Conservation (phyloP, 2,329 filamentous ascomycete species). For the Pleurostoma richardsiae region DNA sequence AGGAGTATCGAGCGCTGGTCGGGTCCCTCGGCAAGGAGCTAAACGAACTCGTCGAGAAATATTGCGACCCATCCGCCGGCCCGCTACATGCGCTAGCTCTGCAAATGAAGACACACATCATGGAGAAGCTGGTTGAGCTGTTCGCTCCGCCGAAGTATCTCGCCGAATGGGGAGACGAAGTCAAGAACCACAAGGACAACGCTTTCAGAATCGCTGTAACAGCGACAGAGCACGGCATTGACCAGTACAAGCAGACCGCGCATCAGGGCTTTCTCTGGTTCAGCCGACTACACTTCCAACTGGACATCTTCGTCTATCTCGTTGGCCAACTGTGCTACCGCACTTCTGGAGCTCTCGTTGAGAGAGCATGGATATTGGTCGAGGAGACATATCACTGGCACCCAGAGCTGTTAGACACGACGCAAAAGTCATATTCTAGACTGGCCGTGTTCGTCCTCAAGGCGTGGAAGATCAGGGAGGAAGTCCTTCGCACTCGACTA, state of each 20-base stretch:
- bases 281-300: slow-evolving; percentile 47
- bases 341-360: slow-evolving; percentile 42
- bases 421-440: slow-evolving; percentile 34
- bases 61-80: slow-evolving; percentile 46
- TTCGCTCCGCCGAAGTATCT: slow-evolving; percentile 40
- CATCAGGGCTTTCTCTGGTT: slow-evolving; percentile 51
- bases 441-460: slow-evolving; percentile 44
- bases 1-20: slow-evolving; percentile 36
- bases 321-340: slow-evolving; percentile 47
- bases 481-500: slow-evolving; percentile 21
- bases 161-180: slow-evolving; percentile 44
- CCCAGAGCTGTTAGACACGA: slow-evolving; percentile 44
- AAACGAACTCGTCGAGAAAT: slow-evolving; percentile 39
- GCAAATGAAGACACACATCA: slow-evolving; percentile 39
- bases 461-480: slow-evolving; percentile 48
- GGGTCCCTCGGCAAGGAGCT: slow-evolving; percentile 36
- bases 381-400: slow-evolving; percentile 42
- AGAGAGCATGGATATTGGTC: slow-evolving; percentile 46
- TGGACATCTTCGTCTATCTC: slow-evolving; percentile 51
- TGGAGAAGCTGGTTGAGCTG: slow-evolving; percentile 43
- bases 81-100: slow-evolving; percentile 46
- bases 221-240: slow-evolving; percentile 40
- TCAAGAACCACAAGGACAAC: slow-evolving; percentile 44
- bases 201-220: slow-evolving; percentile 50
- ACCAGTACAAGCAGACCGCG: slow-evolving; percentile 34